These are phyloP conservation scores for Nicotiana obtusifolia DNA, from an alignment of 257 asterid genomes.

Conservation along the genomic window DNA sequence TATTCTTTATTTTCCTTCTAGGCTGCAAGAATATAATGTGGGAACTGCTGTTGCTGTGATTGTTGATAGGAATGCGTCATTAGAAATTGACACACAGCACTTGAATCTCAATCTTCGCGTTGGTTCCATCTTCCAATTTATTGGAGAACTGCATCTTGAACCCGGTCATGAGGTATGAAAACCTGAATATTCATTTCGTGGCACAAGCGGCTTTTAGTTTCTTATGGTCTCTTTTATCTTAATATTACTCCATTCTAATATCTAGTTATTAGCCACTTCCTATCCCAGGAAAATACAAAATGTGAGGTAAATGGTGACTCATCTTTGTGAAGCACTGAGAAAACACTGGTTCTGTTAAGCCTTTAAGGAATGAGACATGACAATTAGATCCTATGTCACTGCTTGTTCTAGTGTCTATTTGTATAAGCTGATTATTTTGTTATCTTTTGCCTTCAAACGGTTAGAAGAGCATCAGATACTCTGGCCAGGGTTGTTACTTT, in stretches of 20 bases:
- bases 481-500: not conserved
- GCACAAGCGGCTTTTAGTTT: not conserved
- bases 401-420: not conserved
- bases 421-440: not conserved
- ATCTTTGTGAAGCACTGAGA: not conserved
- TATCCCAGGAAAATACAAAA: not conserved
- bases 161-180: conserved; percentile 52
- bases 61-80: conserved; percentile 55
- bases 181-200: not conserved
- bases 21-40: conserved; percentile 64
- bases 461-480: not conserved
- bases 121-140: conserved; percentile 77
- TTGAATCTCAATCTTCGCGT: conserved; percentile 52
- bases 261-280: not conserved
- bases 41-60: conserved; percentile 69
- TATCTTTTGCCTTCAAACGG: not conserved
- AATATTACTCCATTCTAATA: not conserved
- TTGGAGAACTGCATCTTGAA: conserved; percentile 69
- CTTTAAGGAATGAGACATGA: not conserved
- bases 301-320: not conserved
- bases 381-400: not conserved
- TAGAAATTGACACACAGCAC: conserved; percentile 59
- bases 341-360: not conserved
- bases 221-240: not conserved
- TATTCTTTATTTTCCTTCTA: conserved; percentile 18